Base-by-base conservation (phyloP, 148 eudicot species). In the Camellia sinensis region DNA sequence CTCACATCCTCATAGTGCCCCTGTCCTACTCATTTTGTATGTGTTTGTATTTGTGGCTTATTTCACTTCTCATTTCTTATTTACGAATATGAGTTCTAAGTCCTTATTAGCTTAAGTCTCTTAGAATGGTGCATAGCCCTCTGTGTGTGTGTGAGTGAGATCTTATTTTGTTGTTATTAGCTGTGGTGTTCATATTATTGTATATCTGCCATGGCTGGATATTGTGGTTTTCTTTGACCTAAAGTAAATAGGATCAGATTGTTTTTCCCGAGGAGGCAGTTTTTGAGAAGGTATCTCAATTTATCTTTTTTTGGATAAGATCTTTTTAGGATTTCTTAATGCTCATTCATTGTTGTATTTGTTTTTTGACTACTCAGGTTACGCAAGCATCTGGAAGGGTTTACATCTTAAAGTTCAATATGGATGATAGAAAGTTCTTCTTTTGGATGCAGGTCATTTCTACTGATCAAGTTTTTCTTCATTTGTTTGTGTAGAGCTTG, bases 371-470 rank as follows among this genome's bases (percentile, higher is more conserved):
- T 78, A 17, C 52, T 71, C 86, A 96, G 99, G 94, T 96, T 76
- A 89, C 85, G 52, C 99, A 93, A 88, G 82, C 99, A 79, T 85
- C 99, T 83, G 98, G 92, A 85, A 93, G 99, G 86, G 90, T 96
- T 21, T 96, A 93, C 82, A 87, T 93, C 66, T 84, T 96, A 80
- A 96, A 96, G 91, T 96, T 96, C 82, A 92, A 83, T 80, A 87
- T 94, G n/a, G 98, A 96, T 85, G 95, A 93, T 82, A 89, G 99
- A 84, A 96, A 90, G 86, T 88, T 91, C 81, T 96, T 96, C 88
- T 93, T 92, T 77, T 96, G 97, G 99, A 93, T 96, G 92, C 99
- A 96, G 93, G 99, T 92, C 62, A 10, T 83, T 18, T 81, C 2
- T 62, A 13, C 19, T 29, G 13, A 44, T 59, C 41, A 50, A n/a